Base-by-base conservation (phyloP, 805 yeast species). In the Myxozyma kluyveri region DNA sequence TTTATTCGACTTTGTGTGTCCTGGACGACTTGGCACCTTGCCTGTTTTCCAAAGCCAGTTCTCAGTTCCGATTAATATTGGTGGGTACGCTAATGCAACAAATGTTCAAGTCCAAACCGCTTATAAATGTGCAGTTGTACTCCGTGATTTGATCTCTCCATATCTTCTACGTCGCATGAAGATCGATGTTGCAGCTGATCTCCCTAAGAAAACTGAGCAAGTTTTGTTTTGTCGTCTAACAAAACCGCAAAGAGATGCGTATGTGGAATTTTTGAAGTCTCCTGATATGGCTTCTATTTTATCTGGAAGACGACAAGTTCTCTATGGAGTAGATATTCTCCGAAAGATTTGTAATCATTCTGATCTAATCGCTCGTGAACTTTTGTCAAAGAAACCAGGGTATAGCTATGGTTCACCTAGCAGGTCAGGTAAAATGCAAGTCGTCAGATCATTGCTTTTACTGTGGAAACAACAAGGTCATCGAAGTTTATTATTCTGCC, bases 11-110 rank as follows among this genome's bases (percentile, higher is more conserved):
- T 93, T 93, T 70, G 85, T 90, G 1, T 90, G 85, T 63, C 99
- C 99, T 0, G 99, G 99, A 0, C 74, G 95, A 56, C 70, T 93
- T 21, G 99, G 99, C 0, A 93, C 99, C 0, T 72, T 93, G 22
- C 99, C 99, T 0, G 91, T 93, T 0, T 93, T 93, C 63, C 95
- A 90, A 68, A 85, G 79, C 47, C 96, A 93, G 66, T 93, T 93
- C 67, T 85, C 96, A 2, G 75, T 83, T 4, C 99, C 99, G 0
- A 93, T 93, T 41, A 91, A 89, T 64, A 77, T 87, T 66, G 99
- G 99, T n/a, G 99, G 99, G 0, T 93, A 93, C 69, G 96, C 99
- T 1, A 93, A 91, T 71, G 98, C 99, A 0, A 82, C 95, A 1
- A 93, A 93, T 66, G 80, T 93, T 2, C 97, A 93, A 66, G 98